These are phyloP conservation scores for Alternaria sp. DNA, from an alignment of 2,329 filamentous ascomycete genomes.

Conservation along the genomic window DNA sequence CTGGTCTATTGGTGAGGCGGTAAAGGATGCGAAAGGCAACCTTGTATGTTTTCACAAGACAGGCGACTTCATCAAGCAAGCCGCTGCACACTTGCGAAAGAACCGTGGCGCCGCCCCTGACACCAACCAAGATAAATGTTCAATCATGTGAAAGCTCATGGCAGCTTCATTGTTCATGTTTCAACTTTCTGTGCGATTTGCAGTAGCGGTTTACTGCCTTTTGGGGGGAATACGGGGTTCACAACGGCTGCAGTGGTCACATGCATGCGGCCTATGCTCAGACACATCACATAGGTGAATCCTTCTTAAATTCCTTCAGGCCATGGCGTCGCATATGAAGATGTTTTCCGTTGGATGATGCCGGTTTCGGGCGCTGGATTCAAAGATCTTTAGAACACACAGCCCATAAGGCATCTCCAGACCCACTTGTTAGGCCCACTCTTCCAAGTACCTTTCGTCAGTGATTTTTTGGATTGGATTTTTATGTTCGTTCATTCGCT, in stretches of 20 bases:
- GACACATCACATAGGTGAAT: not conserved
- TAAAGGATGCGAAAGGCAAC: conserved; percentile 47
- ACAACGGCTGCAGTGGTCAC: not conserved
- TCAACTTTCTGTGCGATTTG: not conserved
- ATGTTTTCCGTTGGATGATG: not conserved
- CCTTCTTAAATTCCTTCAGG: not conserved
- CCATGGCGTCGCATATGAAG: not conserved
- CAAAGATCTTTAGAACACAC: not conserved
- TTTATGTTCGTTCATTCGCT: conserved; percentile 7
- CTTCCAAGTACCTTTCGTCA: not conserved
- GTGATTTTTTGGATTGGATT: not conserved
- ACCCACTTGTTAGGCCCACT: not conserved
- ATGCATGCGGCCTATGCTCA: not conserved
- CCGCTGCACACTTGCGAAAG: conserved; percentile 39
- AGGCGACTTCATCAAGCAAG: conserved; percentile 49
- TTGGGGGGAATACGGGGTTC: not conserved
- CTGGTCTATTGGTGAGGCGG: conserved; percentile 44
- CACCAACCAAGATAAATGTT: conserved; percentile 2
- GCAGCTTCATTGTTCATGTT: not conserved
- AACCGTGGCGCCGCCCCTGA: conserved; percentile 35
- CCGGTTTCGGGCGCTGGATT: not conserved
- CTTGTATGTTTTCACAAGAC: conserved; percentile 49
- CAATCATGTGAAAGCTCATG: not conserved
- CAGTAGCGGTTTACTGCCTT: not conserved
- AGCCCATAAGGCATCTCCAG: conserved; percentile 7